Conservation (phyloP, 2,329 filamentous ascomycete genomes). For the Lasiodiplodia citricola region DNA sequence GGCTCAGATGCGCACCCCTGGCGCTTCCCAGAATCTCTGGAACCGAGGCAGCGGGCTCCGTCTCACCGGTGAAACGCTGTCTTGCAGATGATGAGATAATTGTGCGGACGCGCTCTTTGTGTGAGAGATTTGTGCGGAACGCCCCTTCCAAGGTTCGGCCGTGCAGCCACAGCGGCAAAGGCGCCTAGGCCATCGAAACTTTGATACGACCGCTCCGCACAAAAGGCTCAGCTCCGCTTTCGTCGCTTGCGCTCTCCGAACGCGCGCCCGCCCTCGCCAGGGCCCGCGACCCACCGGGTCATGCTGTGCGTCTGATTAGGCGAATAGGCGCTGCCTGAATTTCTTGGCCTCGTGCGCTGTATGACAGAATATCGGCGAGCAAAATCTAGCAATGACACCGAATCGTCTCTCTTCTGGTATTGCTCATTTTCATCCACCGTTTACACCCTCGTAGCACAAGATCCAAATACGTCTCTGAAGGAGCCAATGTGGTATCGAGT, state of each 20-base stretch:
- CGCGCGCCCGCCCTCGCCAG: neutral
- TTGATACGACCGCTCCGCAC: conserved; percentile 23
- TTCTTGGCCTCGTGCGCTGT: neutral
- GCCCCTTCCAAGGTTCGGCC: neutral
- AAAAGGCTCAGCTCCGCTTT: conserved; percentile 17
- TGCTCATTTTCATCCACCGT: neutral
- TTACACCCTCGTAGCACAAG: neutral
- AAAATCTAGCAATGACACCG: neutral
- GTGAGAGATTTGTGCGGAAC: conserved; percentile 19
- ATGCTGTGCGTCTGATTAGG: conserved; percentile 3
- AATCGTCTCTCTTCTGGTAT: neutral
- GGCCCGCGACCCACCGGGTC: neutral
- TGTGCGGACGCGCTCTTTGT: conserved; percentile 3
- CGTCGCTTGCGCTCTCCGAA: conserved; percentile 6
- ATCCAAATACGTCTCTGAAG: neutral
- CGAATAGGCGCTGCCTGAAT: neutral
- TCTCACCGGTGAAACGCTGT: neutral
- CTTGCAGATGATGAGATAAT: neutral
- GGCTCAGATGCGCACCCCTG: neutral
- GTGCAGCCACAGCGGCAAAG: neutral
- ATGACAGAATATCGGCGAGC: neutral
- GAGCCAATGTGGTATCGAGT: neutral
- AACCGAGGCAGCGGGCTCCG: neutral
- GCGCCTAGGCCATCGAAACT: neutral
- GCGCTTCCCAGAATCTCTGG: conserved; percentile 8